Percentiles rank a stretch among this genome's conserved stretches.
Evolutionary conservation across 2,329 filamentous ascomycete genomes (phyloP).

Genomic region (Trichophyton verrucosum): DNA sequence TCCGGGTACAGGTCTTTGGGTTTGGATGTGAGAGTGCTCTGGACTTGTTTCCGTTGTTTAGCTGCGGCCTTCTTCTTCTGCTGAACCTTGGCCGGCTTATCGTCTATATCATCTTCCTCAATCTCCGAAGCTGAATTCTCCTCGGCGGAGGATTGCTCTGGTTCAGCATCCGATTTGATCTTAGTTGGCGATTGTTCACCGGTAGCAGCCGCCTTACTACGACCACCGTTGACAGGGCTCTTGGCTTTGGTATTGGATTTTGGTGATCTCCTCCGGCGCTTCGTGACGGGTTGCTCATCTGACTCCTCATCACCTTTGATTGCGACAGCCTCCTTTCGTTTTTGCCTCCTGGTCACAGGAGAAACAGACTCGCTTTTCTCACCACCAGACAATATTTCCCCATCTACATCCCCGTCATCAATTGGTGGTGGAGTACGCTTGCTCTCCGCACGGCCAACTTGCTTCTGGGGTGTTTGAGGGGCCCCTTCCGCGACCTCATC

Average conservation of each 20-base stretch:
- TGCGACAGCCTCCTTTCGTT: slow-evolving; percentile 29
- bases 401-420: slow-evolving; percentile 9
- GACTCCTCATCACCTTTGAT: slow-evolving; percentile 40
- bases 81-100: slow-evolving; percentile 17
- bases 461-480: neutral
- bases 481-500: neutral
- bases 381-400: slow-evolving; percentile 12
- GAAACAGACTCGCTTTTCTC: slow-evolving; percentile 11
- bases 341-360: slow-evolving; percentile 19
- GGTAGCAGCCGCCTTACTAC: neutral
- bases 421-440: slow-evolving; percentile 12
- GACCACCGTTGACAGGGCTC: slow-evolving; percentile 1
- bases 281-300: slow-evolving; percentile 49
- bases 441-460: neutral
- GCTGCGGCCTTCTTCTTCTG: slow-evolving; percentile 59
- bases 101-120: slow-evolving; percentile 37
- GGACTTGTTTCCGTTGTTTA: slow-evolving; percentile 68
- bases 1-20: slow-evolving; percentile 80
- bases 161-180: slow-evolving; percentile 40
- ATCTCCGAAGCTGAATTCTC: slow-evolving; percentile 34
- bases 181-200: slow-evolving; percentile 20
- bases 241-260: slow-evolving; percentile 10
- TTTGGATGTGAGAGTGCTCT: slow-evolving; percentile 57
- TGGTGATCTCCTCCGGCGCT: slow-evolving; percentile 33
- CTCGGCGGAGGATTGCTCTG: slow-evolving; percentile 14